Evolutionary conservation across 768 basidiomycete genomes (phyloP).

Genomic region (Dioszegia hungarica): DNA sequence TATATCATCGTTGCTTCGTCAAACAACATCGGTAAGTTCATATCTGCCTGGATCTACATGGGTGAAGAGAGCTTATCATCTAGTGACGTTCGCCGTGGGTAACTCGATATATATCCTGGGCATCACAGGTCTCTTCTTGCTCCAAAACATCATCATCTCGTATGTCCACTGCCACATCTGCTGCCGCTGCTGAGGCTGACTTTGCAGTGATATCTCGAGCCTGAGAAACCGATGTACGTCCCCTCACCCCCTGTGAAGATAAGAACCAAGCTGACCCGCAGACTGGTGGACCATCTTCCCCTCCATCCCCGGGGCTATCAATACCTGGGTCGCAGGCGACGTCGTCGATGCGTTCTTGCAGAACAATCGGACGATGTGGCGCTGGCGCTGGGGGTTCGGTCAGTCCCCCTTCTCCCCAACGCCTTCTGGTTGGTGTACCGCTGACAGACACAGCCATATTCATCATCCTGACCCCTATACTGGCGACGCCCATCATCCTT

Average conservation of each 20-base stretch:
- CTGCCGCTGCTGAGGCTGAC: conserved; percentile 4
- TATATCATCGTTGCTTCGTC: conserved; percentile 42
- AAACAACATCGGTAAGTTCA: conserved; percentile 15
- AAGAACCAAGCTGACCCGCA: conserved; percentile 6
- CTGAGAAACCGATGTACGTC: conserved; percentile 28
- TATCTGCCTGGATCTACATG: too few species aligned
- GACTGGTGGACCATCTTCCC: conserved; percentile 46
- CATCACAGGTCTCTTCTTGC: conserved; percentile 41
- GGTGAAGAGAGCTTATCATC: too few species aligned
- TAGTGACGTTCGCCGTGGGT: conserved; percentile 36
- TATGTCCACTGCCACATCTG: not conserved
- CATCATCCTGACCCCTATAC: conserved; percentile 36
- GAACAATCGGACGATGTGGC: conserved; percentile 5
- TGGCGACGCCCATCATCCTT: conserved; percentile 43
- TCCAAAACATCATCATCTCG: conserved; percentile 37
- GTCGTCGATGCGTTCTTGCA: conserved; percentile 28
- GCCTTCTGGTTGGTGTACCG: not conserved
- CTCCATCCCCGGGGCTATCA: conserved; percentile 41
- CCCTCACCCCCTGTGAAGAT: not conserved
- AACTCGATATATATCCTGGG: conserved; percentile 43
- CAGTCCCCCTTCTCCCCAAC: not conserved
- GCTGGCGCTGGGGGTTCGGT: conserved; percentile 39
- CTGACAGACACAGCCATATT: conserved; percentile 36
- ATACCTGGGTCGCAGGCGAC: conserved; percentile 40
- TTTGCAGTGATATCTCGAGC: conserved; percentile 18